Evolutionary conservation across 331 rosid species (phyloP).

Genomic region (Quercus phellos): DNA sequence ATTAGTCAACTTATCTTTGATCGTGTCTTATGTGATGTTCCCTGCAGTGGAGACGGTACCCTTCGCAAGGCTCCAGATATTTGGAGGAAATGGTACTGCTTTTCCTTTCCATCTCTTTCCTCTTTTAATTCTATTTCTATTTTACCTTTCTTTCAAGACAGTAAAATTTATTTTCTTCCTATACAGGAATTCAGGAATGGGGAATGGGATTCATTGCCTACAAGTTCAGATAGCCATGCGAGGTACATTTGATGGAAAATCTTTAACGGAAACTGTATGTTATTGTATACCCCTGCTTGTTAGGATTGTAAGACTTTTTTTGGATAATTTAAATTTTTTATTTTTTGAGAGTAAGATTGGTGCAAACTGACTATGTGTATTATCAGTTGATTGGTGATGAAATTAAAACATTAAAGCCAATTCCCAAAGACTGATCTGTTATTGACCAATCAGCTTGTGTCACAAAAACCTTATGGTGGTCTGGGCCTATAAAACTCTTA

Average conservation of each 20-base stretch:
- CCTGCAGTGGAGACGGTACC: slow-evolving; percentile 99
- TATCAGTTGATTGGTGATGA: neutral
- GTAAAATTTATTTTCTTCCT: slow-evolving; percentile 9
- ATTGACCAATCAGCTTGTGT: neutral
- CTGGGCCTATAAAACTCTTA: neutral
- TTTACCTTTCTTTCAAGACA: neutral
- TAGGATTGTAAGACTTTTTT: neutral
- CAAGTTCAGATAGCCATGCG: slow-evolving; percentile 84
- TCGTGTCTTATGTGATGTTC: slow-evolving; percentile 95
- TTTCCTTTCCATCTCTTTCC: slow-evolving; percentile 3
- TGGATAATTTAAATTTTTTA: neutral
- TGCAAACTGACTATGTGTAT: slow-evolving; percentile 2
- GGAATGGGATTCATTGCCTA: slow-evolving; percentile 74
- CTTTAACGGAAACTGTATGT: neutral
- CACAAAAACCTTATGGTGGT: slow-evolving; percentile 7
- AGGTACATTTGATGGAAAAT: slow-evolving; percentile 44
- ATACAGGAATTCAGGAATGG: slow-evolving; percentile 74
- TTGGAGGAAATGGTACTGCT: slow-evolving; percentile 91
- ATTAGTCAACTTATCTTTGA: slow-evolving; percentile 70
- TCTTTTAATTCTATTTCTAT: neutral
- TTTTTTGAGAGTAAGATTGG: neutral
- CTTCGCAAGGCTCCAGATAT: slow-evolving; percentile 99
- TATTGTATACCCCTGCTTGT: neutral
- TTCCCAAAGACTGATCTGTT: slow-evolving; percentile 7
- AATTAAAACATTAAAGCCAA: slow-evolving; percentile 4